These are phyloP conservation scores for Calocybe indica DNA, from an alignment of 768 basidiomycete genomes.

Conservation along the genomic window DNA sequence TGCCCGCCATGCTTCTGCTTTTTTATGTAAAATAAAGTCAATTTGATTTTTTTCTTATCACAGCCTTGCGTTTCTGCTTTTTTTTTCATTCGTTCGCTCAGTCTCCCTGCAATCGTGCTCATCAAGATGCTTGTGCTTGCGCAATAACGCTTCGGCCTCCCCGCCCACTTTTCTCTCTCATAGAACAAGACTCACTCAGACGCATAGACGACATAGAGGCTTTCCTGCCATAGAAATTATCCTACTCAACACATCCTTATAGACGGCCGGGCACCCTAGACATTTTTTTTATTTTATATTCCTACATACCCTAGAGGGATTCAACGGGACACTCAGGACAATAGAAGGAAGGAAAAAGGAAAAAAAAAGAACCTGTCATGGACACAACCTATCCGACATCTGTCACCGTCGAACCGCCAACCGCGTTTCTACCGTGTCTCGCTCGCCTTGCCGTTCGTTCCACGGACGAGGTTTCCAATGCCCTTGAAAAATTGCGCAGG, in stretches of 20 bases:
- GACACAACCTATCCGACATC: slow-evolving; percentile 3
- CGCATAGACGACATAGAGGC: neutral
- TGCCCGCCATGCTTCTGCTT: neutral
- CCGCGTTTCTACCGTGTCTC: slow-evolving; percentile 55
- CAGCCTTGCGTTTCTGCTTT: neutral
- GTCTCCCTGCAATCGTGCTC: neutral
- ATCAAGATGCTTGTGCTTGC: slow-evolving; percentile 44
- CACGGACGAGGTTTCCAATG: slow-evolving; percentile 28
- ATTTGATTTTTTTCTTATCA: slow-evolving; percentile 5
- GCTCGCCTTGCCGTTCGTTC: slow-evolving; percentile 28
- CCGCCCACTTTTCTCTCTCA: slow-evolving; percentile 8
- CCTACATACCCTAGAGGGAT: slow-evolving; percentile 4
- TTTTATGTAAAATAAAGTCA: neutral
- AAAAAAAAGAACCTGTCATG: slow-evolving; percentile 6
- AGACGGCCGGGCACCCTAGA: neutral
- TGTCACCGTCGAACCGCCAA: slow-evolving; percentile 8
- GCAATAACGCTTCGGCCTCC: slow-evolving; percentile 41
- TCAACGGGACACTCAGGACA: neutral
- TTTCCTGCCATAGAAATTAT: neutral
- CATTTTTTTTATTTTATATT: neutral
- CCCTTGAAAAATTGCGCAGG: slow-evolving; percentile 36
- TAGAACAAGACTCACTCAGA: neutral
- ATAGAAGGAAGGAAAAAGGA: neutral
- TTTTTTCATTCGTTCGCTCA: neutral
- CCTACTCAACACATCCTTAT: neutral